Base-by-base conservation (phyloP, 441 rosid genomes). In the Syzygium malaccense region DNA sequence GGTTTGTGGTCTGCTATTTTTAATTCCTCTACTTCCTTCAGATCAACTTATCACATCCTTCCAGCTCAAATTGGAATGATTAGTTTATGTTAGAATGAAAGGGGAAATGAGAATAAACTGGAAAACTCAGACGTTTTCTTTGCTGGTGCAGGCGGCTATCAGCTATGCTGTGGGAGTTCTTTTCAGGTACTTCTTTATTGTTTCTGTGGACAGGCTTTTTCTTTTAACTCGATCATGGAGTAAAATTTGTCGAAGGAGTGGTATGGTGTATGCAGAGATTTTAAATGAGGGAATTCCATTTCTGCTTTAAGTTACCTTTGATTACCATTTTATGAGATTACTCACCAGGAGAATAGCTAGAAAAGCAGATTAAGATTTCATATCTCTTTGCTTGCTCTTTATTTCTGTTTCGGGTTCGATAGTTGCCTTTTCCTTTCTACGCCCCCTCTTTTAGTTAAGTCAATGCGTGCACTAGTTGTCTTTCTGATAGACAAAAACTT, bases 91-190 rank as follows among this genome's bases (percentile, higher is more conserved):
- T 0, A 23, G 28, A 41, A 41, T 41, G 83, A 75, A 41, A 75
- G n/a, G 83, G 51, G 53, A 41, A 75, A 75, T 23, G 53, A 13
- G 83, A 75, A 23, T 75, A 51, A 85, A 33, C 37, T 9, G 60
- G 14, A 85, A 53, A 5, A 55, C 13, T 87, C 41, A 75, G 30
- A 45, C 15, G 14, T 64, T 60, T 78, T 64, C 37, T 60, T 26
- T 86, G 49, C 54, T 89, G 88, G 60, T 88, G 88, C 95, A 96
- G 99, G 99, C 97, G 90, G 98, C 98, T 68, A 87, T 94, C 49
- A 96, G 99, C 89, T 98, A 98, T 93, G 95, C 94, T 3, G 90
- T 95, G 54, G 99, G 99, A 88, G 98, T 95, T 86, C 89, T 94
- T 91, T 95, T 94, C 97, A 95, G 99, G 99, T 96, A 91, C 92